phyloP scores from a whole-genome alignment of 139 green algal genomes.

The Mesotaenium endlicherianum region DNA sequence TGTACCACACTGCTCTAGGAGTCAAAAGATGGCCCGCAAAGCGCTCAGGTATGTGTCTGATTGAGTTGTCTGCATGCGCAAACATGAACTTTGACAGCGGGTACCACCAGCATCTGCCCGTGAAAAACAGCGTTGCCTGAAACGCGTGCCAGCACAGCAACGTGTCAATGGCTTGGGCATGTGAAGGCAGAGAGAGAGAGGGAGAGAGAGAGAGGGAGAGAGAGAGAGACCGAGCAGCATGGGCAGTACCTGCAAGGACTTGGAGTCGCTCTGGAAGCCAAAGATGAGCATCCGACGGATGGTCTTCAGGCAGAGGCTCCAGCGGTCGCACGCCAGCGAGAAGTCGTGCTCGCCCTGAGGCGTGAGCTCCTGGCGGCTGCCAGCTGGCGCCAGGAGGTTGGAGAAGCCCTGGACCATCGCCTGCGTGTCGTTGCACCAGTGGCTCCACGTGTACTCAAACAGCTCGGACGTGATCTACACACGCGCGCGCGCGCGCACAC shows the following conservation, averaged over 20 bases:
- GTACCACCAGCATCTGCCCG: no score
- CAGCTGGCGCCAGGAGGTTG: constrained; percentile 39
- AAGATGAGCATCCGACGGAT: constrained; percentile 79
- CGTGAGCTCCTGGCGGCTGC: constrained; percentile 55
- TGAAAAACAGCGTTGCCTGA: no score
- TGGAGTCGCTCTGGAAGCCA: constrained; percentile 72
- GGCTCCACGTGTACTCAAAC: constrained; percentile 70
- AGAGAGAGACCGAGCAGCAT: no score
- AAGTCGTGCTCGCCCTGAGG: constrained; percentile 15
- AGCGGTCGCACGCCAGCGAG: constrained; percentile 68
- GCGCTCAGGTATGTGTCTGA: no score
- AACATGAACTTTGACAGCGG: no score
- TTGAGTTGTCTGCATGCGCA: no score
- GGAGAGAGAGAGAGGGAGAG: constrained; percentile 1
- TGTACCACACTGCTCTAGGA: no score
- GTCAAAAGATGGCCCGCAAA: no score
- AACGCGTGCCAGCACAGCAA: no score
- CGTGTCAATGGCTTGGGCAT: no score
- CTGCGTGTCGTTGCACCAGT: constrained; percentile 71
- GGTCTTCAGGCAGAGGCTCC: constrained; percentile 83
- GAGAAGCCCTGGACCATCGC: constrained; percentile 58
- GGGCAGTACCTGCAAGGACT: constrained; percentile 49
- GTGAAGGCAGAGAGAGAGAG: constrained; percentile 48
- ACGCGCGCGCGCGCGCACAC: no score
- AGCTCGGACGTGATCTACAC: constrained; percentile 59